A percentile compares a stretch with the other conserved stretches of the same genome.
These are phyloP conservation scores for Colletotrichum spinosum DNA, from an alignment of 2,329 filamentous ascomycete species.

Conservation along the genomic window DNA sequence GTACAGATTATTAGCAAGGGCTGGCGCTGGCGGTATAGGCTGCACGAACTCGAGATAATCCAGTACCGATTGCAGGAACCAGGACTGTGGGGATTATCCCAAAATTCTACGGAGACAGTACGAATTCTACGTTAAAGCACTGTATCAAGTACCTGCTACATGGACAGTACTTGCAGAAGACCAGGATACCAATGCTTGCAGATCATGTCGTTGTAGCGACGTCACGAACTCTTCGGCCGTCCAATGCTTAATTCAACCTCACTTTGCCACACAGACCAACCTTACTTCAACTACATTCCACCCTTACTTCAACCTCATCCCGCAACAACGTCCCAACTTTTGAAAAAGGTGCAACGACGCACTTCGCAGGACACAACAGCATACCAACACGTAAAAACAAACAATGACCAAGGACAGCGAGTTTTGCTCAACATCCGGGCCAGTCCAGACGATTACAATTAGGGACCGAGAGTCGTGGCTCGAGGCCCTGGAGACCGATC, in stretches of 20 bases:
- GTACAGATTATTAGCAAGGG: too few relatives aligned
- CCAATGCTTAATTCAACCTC: too few relatives aligned
- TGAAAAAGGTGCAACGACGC: neutral
- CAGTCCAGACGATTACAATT: constrained; percentile 16
- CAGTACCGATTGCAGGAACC: too few relatives aligned
- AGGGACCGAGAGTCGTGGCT: constrained; percentile 22
- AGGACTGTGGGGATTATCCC: too few relatives aligned
- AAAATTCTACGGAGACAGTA: too few relatives aligned
- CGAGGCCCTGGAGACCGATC: constrained; percentile 25
- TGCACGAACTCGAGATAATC: too few relatives aligned
- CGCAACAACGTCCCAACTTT: neutral
- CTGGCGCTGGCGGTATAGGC: too few relatives aligned
- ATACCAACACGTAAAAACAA: neutral
- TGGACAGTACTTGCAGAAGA: neutral
- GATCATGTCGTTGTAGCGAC: constrained; percentile 4
- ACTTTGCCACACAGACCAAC: neutral
- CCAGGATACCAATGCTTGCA: constrained; percentile 3
- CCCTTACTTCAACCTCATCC: neutral
- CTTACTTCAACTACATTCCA: neutral
- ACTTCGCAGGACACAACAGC: neutral
- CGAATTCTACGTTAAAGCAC: too few relatives aligned
- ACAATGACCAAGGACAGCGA: neutral
- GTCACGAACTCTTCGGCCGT: constrained; percentile 14
- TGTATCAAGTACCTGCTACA: too few relatives aligned
- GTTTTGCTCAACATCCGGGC: neutral